Conservation (phyloP, 2,329 filamentous ascomycete genomes). For the Chaetomium sp. region DNA sequence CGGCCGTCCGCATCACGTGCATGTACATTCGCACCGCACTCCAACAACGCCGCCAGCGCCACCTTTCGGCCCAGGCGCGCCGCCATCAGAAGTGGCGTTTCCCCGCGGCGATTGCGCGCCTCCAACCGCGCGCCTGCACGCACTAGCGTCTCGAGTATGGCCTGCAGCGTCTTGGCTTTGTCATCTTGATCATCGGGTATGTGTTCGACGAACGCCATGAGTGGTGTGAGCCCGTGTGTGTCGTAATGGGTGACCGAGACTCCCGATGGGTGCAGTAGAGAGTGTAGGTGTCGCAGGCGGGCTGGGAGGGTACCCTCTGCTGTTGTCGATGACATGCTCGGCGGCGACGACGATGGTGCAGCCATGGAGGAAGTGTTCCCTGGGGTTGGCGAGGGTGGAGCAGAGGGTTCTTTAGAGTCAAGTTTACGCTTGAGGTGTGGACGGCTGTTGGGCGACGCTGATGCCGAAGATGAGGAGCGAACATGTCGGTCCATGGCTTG, state of each 20-base stretch:
- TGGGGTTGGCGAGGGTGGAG: background rate
- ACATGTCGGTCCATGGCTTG: constrained; percentile 30
- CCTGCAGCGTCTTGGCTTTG: constrained; percentile 36
- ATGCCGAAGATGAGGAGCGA: constrained; percentile 22
- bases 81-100: constrained; percentile 50
- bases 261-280: constrained; percentile 30
- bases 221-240: constrained; percentile 43
- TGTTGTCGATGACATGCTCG: background rate
- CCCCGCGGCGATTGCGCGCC: constrained; percentile 46
- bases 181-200: constrained; percentile 47
- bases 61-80: constrained; percentile 48
- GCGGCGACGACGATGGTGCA: background rate
- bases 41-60: constrained; percentile 41
- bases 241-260: constrained; percentile 50
- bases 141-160: constrained; percentile 40
- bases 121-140: constrained; percentile 32
- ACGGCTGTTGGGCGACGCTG: constrained; percentile 21
- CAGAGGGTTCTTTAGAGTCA: constrained; percentile 20
- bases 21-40: constrained; percentile 42
- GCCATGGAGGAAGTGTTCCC: background rate
- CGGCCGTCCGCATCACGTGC: constrained; percentile 39
- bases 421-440: constrained; percentile 34
- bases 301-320: constrained; percentile 19
- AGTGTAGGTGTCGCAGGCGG: constrained; percentile 25
- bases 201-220: constrained; percentile 49